A percentile compares a stretch with the other conserved stretches of the same genome.
Evolutionary conservation across 805 yeast genomes (phyloP).

Genomic region (Starmerella gropengiesseri): DNA sequence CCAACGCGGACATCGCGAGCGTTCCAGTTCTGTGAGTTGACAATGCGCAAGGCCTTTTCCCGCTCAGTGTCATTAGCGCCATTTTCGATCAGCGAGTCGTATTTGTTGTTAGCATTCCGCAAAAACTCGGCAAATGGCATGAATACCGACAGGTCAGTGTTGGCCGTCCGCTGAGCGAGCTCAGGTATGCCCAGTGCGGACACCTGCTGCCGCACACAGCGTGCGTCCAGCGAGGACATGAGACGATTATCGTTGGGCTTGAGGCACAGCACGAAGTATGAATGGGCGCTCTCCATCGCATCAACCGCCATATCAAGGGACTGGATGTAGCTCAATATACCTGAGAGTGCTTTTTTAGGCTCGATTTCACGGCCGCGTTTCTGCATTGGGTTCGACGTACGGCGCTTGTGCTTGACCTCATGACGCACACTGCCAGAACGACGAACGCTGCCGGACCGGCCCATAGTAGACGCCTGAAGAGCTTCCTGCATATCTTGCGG

Average conservation of each 20-base stretch:
- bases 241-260: slow-evolving; percentile 35
- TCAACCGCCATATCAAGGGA: slow-evolving; percentile 31
- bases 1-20: slow-evolving; percentile 33
- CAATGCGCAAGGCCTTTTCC: slow-evolving; percentile 27
- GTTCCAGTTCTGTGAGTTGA: slow-evolving; percentile 29
- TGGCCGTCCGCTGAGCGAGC: slow-evolving; percentile 32
- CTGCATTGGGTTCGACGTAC: slow-evolving; percentile 11
- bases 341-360: slow-evolving; percentile 6
- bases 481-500: slow-evolving; percentile 11
- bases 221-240: slow-evolving; percentile 33
- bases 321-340: slow-evolving; percentile 16
- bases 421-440: slow-evolving; percentile 20
- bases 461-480: neutral
- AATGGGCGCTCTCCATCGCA: slow-evolving; percentile 32
- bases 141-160: slow-evolving; percentile 32
- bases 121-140: slow-evolving; percentile 33
- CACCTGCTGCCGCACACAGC: slow-evolving; percentile 35
- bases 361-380: slow-evolving; percentile 9
- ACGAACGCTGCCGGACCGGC: slow-evolving; percentile 10
- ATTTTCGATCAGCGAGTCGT: slow-evolving; percentile 2
- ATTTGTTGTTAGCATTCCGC: slow-evolving; percentile 21
- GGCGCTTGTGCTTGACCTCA: slow-evolving; percentile 10
- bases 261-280: slow-evolving; percentile 34
- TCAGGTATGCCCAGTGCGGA: slow-evolving; percentile 35
- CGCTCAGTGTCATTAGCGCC: slow-evolving; percentile 25